Percentiles rank a stretch among this genome's conserved stretches.
Conservation (phyloP, 768 basidiomycete genomes). For the Mycena vulgaris region DNA sequence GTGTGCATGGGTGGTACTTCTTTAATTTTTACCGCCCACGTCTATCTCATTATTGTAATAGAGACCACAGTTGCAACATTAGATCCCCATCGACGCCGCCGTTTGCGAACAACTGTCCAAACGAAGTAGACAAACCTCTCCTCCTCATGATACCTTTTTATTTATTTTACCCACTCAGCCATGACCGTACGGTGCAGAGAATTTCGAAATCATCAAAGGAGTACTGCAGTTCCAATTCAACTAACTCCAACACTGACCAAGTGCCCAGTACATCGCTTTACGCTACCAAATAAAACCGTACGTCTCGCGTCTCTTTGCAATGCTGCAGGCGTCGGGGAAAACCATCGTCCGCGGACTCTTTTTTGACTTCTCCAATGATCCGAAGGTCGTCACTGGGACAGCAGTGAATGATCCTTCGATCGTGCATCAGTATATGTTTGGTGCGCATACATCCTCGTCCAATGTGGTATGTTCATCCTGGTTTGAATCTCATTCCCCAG, state of each 20-base stretch:
- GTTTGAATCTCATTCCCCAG: conserved; percentile 34
- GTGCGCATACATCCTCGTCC: conserved; percentile 31
- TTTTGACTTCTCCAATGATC: conserved; percentile 52
- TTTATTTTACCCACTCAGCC: conserved; percentile 41
- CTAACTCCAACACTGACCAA: background rate
- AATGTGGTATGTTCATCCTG: background rate
- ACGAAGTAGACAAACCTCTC: conserved; percentile 44
- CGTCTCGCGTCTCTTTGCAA: conserved; percentile 48
- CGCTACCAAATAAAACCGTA: conserved; percentile 55
- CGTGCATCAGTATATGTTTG: conserved; percentile 54
- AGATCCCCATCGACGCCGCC: conserved; percentile 39
- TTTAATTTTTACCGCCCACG: background rate
- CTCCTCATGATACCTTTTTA: background rate
- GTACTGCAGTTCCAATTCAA: conserved; percentile 25
- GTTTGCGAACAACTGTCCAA: conserved; percentile 53
- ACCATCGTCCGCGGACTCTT: conserved; percentile 53
- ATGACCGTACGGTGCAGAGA: conserved; percentile 55
- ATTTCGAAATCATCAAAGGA: conserved; percentile 54
- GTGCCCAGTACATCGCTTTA: conserved; percentile 50
- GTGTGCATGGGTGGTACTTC: conserved; percentile 12
- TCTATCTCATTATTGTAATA: conserved; percentile 17
- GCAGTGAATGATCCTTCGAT: conserved; percentile 46
- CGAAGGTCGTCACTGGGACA: conserved; percentile 46
- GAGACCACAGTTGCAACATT: conserved; percentile 48
- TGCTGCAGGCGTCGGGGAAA: conserved; percentile 49